These are phyloP conservation scores for Fusarium nurragi DNA, from an alignment of 2,329 filamentous ascomycete species.

Conservation along the genomic window DNA sequence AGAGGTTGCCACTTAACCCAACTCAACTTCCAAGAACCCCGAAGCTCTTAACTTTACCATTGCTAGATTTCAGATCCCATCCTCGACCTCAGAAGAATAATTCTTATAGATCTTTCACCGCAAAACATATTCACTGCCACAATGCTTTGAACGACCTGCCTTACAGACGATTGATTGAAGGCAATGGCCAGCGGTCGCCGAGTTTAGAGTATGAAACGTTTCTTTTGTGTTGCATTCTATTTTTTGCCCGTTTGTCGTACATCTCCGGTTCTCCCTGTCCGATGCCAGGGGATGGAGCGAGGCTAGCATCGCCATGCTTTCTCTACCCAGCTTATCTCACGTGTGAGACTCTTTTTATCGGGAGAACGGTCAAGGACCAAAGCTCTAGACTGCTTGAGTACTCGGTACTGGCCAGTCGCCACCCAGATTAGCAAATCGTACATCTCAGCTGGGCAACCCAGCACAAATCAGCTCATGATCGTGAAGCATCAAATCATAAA, in stretches of 20 bases:
- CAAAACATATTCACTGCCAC: neutral
- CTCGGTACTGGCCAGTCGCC: neutral
- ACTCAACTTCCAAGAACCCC: neutral
- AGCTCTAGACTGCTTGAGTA: neutral
- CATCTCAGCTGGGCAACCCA: neutral
- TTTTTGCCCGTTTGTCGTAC: neutral
- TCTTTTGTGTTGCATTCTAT: too few relatives aligned
- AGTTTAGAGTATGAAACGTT: too few relatives aligned
- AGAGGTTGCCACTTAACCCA: slow-evolving; percentile 2
- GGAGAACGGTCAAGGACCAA: neutral
- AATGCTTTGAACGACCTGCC: neutral
- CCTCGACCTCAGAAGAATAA: neutral
- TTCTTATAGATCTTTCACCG: neutral
- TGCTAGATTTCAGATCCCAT: too few relatives aligned
- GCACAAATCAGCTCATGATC: neutral
- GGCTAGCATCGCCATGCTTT: neutral
- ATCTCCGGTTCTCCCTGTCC: neutral
- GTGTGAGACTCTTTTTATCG: neutral
- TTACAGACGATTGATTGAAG: neutral
- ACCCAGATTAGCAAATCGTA: neutral
- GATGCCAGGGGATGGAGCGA: too few relatives aligned
- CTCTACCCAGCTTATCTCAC: too few relatives aligned
- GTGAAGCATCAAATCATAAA: neutral
- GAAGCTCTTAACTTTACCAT: neutral
- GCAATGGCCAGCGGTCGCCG: too few relatives aligned